These are phyloP conservation scores for Calonectria hongkongensis DNA, from an alignment of 2,329 filamentous ascomycete species.

Conservation along the genomic window DNA sequence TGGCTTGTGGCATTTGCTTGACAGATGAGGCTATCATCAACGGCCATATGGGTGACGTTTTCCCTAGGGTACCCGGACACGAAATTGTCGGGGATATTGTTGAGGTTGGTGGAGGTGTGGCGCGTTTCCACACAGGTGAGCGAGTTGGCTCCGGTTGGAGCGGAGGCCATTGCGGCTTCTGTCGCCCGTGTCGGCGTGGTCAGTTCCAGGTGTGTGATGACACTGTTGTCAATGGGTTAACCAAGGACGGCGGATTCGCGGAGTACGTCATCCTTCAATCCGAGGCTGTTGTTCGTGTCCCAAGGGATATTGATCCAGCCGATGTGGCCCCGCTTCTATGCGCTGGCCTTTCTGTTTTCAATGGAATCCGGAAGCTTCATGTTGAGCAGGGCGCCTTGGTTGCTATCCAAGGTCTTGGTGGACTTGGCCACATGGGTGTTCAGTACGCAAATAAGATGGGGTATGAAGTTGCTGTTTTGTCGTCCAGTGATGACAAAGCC, in stretches of 20 bases:
- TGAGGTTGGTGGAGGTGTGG: too few relatives aligned
- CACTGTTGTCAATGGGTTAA: constrained; percentile 78
- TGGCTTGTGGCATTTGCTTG: too few relatives aligned
- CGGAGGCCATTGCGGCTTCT: constrained; percentile 75
- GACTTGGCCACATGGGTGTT: constrained; percentile 85
- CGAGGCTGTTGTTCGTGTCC: constrained; percentile 76
- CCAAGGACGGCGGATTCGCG: constrained; percentile 79
- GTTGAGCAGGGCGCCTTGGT: constrained; percentile 71
- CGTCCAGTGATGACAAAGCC: constrained; percentile 79
- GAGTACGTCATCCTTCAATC: constrained; percentile 77
- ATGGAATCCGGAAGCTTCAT: constrained; percentile 73
- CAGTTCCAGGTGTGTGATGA: constrained; percentile 82
- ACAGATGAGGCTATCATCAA: too few relatives aligned
- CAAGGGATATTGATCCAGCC: constrained; percentile 70
- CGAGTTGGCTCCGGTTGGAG: constrained; percentile 74
- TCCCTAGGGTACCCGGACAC: too few relatives aligned
- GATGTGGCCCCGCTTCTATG: constrained; percentile 77
- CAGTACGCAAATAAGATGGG: constrained; percentile 87
- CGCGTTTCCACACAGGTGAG: constrained; percentile 67
- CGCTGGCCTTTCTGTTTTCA: constrained; percentile 79
- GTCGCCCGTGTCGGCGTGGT: constrained; percentile 77
- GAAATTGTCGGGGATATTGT: too few relatives aligned
- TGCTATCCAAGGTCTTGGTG: constrained; percentile 82
- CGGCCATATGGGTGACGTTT: too few relatives aligned
- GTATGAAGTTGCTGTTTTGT: constrained; percentile 82